Percentiles rank a stretch among this genome's conserved stretches.
phyloP scores from a whole-genome alignment of 2,329 filamentous ascomycete species.

The Chrysoporthe puriensis region DNA sequence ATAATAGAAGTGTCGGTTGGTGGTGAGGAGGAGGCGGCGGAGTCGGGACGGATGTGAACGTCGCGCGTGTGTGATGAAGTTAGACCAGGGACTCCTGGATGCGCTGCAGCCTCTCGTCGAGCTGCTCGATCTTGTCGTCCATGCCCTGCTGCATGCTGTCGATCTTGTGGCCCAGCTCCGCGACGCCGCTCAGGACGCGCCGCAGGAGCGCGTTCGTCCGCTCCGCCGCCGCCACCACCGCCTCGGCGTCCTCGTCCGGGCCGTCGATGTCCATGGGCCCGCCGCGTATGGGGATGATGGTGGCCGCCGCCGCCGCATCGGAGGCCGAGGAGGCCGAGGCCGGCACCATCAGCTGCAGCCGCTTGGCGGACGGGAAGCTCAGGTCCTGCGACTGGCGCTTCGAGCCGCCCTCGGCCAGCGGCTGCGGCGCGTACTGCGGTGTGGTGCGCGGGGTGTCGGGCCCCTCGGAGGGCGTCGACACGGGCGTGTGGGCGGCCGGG shows the following conservation, averaged over 20 bases:
- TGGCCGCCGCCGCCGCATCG: too few species aligned
- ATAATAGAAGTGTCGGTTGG: too few species aligned
- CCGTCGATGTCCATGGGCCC: conserved; percentile 14
- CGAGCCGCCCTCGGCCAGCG: conserved; percentile 4
- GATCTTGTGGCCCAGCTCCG: conserved; percentile 23
- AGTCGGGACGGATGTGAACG: too few species aligned
- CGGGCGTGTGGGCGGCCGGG: conserved; percentile 24
- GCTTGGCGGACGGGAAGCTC: conserved; percentile 18
- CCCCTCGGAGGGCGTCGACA: conserved; percentile 17
- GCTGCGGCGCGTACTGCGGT: conserved; percentile 13
- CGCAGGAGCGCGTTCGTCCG: conserved; percentile 16
- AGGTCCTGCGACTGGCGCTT: conserved; percentile 25
- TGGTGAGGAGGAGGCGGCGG: too few species aligned
- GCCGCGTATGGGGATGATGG: conserved; percentile 11
- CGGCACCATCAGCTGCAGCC: conserved; percentile 14
- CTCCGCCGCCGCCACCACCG: background rate
- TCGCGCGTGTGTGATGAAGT: too few species aligned
- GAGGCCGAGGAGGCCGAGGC: background rate
- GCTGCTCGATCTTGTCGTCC: conserved; percentile 20
- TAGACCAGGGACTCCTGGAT: conserved; percentile 20
- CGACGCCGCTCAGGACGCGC: conserved; percentile 22
- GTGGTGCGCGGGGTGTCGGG: conserved; percentile 25
- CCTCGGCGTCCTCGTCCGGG: background rate
- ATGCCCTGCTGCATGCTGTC: conserved; percentile 23
- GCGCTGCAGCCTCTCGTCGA: conserved; percentile 27